Evolutionary conservation across 331 rosid species (phyloP), one percentile per base, ranked within the genome.

Genomic region (Acacia concinna): DNA sequence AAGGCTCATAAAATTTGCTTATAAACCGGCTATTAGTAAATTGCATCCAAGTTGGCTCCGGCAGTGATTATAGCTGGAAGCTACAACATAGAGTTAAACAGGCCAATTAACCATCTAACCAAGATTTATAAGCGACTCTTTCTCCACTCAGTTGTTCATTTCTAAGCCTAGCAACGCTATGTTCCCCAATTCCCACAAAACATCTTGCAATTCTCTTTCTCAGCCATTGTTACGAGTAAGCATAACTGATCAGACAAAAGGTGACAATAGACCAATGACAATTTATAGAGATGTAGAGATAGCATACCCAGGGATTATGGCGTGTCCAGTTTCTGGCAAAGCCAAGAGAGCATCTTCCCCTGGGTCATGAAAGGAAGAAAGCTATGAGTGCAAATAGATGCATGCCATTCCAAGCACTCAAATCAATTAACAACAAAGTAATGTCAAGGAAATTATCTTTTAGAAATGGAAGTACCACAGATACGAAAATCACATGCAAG

Each of bases 321-420:
- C 96, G 10, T 85, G 91, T 81, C 91, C 93, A 23, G 91, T 91
- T 83, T 91, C 93, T 74, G 96, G 93, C 84, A 91, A 83, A 74
- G 88, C 90, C 82, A 91, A 47, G 64, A 84, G 32, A 46, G 91
- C 91, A 70, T 82, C 87, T 82, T 91, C 93, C 63, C 91, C 96
- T 91, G 74, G 15, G 74, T 71, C 79, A 75, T 75, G 30, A 30
- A 37, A 79, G 47, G 49, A 56, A 73, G 49, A 20, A 73, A 81
- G 63, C 20, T 23, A 51, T 71, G 57, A 84, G 76, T 67, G 14
- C 54, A 15, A 13, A 47, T 20, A 80, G 43, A 23, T 56, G 38
- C 64, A 27, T 38, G 46, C 60, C 66, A 34, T 27, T 23, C 23
- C 23, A 75, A 17, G 35, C 17, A 73, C 46, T 57, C 63, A 32